Conservation (phyloP, 352 stramenopile genomes). For the Pythium brachiatum region DNA sequence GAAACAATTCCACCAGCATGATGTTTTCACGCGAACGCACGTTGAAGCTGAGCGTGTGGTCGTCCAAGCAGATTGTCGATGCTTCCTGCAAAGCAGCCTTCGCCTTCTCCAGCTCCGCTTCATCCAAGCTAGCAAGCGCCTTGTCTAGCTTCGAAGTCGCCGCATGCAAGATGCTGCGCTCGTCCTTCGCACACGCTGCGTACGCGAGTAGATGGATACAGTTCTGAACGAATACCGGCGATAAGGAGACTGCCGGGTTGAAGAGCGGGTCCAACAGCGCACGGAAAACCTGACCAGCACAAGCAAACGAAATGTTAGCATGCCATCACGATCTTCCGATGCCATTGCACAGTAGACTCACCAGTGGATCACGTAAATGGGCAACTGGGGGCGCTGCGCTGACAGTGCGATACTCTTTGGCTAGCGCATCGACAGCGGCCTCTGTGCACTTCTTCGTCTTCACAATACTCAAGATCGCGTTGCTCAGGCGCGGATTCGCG, state of each 20-base stretch:
- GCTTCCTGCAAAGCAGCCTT: constrained; percentile 70
- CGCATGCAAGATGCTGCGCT: constrained; percentile 69
- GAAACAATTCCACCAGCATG: neutral
- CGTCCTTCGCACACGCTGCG: constrained; percentile 69
- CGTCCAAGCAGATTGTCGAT: constrained; percentile 77
- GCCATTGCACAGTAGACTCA: constrained; percentile 25
- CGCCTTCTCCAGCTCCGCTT: constrained; percentile 53
- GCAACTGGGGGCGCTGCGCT: constrained; percentile 56
- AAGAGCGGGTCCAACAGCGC: constrained; percentile 78
- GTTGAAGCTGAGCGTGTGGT: constrained; percentile 87
- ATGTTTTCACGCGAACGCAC: constrained; percentile 32
- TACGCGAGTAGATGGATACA: constrained; percentile 77
- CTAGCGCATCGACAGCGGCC: constrained; percentile 50
- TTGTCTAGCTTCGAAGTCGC: constrained; percentile 7
- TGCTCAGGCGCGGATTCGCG: constrained; percentile 51
- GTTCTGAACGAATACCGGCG: constrained; percentile 52
- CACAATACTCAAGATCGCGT: constrained; percentile 73
- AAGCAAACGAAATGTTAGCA: neutral
- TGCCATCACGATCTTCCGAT: neutral
- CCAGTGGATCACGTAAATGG: constrained; percentile 70
- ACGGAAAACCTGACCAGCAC: constrained; percentile 58
- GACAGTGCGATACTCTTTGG: constrained; percentile 57
- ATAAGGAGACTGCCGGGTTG: constrained; percentile 66
- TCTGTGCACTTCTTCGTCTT: constrained; percentile 76
- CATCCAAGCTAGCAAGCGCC: constrained; percentile 41